Evolutionary conservation across 1,284 basidiomycete genomes (phyloP).

Genomic region (Wolfiporia cocos): DNA sequence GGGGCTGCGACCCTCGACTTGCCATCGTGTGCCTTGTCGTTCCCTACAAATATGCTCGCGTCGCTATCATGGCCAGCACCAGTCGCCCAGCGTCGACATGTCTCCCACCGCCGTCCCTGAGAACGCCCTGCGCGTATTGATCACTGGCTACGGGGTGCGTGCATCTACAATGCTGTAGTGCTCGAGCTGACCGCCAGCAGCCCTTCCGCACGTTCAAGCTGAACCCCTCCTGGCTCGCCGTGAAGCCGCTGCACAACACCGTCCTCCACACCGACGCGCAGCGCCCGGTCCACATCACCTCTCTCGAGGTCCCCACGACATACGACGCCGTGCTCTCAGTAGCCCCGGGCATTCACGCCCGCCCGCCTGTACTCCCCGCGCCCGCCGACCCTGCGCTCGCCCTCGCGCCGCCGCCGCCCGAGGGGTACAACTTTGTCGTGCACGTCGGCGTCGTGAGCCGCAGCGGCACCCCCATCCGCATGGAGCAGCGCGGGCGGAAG

Average conservation of each 20-base stretch:
- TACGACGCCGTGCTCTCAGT: slow-evolving; percentile 47
- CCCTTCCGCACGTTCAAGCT: slow-evolving; percentile 6
- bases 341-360: slow-evolving; percentile 49
- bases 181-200: no score
- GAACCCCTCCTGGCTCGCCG: slow-evolving; percentile 14
- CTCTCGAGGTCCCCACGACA: slow-evolving; percentile 46
- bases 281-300: slow-evolving; percentile 43
- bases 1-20: no score
- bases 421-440: slow-evolving; percentile 57
- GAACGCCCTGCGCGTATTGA: slow-evolving; percentile 7
- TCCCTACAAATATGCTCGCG: no score
- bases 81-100: no score
- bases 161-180: neutral
- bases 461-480: slow-evolving; percentile 40
- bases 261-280: slow-evolving; percentile 4
- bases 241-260: slow-evolving; percentile 9
- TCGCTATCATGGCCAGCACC: no score
- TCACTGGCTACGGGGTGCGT: slow-evolving; percentile 12
- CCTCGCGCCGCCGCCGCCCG: slow-evolving; percentile 31
- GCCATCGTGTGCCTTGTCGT: no score
- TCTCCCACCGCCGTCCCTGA: neutral
- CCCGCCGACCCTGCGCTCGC: slow-evolving; percentile 21
- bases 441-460: slow-evolving; percentile 53
- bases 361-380: slow-evolving; percentile 45
- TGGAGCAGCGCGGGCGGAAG: slow-evolving; percentile 55